Conservation (phyloP, 768 basidiomycete genomes). For the Boletales sp. region DNA sequence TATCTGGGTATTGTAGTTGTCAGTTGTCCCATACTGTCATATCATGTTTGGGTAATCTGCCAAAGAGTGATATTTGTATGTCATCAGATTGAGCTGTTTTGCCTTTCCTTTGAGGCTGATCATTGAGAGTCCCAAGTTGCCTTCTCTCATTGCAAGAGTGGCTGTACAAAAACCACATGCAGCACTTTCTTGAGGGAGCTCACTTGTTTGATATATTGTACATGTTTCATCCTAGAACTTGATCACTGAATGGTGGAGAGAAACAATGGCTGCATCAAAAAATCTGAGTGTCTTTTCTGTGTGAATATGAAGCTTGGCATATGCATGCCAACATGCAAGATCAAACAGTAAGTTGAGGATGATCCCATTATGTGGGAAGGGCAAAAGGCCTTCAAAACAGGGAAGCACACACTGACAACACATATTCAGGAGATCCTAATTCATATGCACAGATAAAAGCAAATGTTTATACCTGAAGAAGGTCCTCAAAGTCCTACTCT, state of each 20-base stretch:
- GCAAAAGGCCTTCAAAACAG: background rate
- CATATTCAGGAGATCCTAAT: background rate
- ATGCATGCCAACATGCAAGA: conserved; percentile 17
- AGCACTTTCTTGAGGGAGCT: conserved; percentile 10
- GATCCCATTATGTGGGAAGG: conserved; percentile 4
- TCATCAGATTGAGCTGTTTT: background rate
- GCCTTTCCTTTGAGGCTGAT: background rate
- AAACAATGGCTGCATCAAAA: conserved; percentile 2
- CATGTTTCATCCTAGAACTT: conserved; percentile 24
- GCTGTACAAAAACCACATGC: background rate
- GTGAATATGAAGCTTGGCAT: conserved; percentile 14
- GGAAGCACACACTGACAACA: background rate
- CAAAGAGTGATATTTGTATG: background rate
- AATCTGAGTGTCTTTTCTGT: conserved; percentile 11
- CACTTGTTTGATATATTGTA: conserved; percentile 18
- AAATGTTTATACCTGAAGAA: background rate
- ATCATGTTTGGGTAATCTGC: background rate
- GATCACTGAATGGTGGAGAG: conserved; percentile 14
- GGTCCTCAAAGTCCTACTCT: background rate
- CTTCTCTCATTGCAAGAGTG: background rate
- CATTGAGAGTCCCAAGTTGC: background rate
- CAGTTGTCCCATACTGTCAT: background rate
- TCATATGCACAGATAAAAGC: too few species aligned
- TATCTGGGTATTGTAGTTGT: background rate
- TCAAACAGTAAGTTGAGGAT: conserved; percentile 15